Percentiles rank a stretch among this genome's conserved stretches.
These are phyloP conservation scores for Viola pubescens DNA, from an alignment of 441 rosid species.

Conservation along the genomic window DNA sequence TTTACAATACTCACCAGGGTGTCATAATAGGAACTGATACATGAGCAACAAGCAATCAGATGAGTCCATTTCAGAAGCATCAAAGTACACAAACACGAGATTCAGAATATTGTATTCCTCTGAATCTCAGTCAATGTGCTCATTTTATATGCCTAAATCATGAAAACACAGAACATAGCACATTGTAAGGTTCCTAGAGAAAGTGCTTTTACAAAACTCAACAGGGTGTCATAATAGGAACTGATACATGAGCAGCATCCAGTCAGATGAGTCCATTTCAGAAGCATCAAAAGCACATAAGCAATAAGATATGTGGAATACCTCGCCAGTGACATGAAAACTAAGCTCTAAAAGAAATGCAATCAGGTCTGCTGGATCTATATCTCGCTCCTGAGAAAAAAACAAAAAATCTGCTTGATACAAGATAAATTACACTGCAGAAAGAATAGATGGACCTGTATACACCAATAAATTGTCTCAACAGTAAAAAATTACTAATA, in stretches of 20 bases:
- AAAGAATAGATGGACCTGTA: neutral
- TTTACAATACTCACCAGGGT: neutral
- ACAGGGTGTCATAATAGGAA: too few relatives aligned
- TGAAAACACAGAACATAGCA: slow-evolving; percentile 11
- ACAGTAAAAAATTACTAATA: neutral
- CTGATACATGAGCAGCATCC: neutral
- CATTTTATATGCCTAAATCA: slow-evolving; percentile 69
- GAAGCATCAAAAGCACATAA: neutral
- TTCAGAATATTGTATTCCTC: slow-evolving; percentile 30
- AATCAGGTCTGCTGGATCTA: slow-evolving; percentile 80
- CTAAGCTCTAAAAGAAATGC: slow-evolving; percentile 95
- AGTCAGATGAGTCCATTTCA: neutral
- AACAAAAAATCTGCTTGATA: slow-evolving; percentile 5
- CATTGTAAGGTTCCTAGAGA: slow-evolving; percentile 4
- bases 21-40: neutral
- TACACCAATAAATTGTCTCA: neutral
- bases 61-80: neutral
- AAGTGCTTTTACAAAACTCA: neutral
- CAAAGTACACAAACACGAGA: neutral
- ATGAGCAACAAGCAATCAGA: neutral
- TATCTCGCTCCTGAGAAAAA: slow-evolving; percentile 66
- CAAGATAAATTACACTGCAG: neutral
- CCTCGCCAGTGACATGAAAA: slow-evolving; percentile 90
- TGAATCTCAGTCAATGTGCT: slow-evolving; percentile 72
- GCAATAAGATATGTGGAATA: slow-evolving; percentile 20